A percentile compares a stretch with the other conserved stretches of the same genome.
Conservation (phyloP, 371 early-diverging fungal genomes). For the Aphelidium insulamus region DNA sequence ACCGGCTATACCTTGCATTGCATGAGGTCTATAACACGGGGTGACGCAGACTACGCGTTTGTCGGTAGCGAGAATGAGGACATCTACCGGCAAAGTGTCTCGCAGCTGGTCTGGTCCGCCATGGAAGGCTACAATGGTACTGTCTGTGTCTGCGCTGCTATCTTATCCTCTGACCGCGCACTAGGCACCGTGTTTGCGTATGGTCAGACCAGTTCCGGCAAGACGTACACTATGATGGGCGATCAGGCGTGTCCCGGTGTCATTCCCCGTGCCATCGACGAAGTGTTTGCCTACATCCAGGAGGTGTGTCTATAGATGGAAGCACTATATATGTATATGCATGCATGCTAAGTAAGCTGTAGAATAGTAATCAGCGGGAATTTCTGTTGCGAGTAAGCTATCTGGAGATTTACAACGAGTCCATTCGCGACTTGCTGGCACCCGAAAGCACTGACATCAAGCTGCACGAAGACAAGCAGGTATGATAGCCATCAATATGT, state of each 20-base stretch:
- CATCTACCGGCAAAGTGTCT: slow-evolving; percentile 14
- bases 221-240: slow-evolving; percentile 53
- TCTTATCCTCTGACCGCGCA: slow-evolving; percentile 6
- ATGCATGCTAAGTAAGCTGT: slow-evolving; percentile 1
- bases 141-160: neutral
- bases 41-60: slow-evolving; percentile 12
- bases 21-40: neutral
- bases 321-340: neutral
- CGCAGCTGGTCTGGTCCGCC: slow-evolving; percentile 15
- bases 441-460: slow-evolving; percentile 50
- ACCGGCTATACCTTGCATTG: neutral
- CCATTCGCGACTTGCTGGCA: slow-evolving; percentile 48
- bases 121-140: slow-evolving; percentile 38
- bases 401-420: slow-evolving; percentile 91
- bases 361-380: slow-evolving; percentile 27
- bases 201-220: slow-evolving; percentile 94
- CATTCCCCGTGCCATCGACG: slow-evolving; percentile 57
- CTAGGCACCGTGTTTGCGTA: slow-evolving; percentile 72
- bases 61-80: slow-evolving; percentile 14
- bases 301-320: slow-evolving; percentile 10
- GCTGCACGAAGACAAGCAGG: slow-evolving; percentile 52
- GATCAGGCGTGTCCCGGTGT: slow-evolving; percentile 44
- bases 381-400: slow-evolving; percentile 78
- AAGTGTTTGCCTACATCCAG: slow-evolving; percentile 48
- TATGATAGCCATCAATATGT: slow-evolving; percentile 10